A percentile compares a stretch with the other conserved stretches of the same genome.
These are phyloP conservation scores for Kurtzmaniella quercitrusa DNA, from an alignment of 1,139 yeast species.

Conservation along the genomic window DNA sequence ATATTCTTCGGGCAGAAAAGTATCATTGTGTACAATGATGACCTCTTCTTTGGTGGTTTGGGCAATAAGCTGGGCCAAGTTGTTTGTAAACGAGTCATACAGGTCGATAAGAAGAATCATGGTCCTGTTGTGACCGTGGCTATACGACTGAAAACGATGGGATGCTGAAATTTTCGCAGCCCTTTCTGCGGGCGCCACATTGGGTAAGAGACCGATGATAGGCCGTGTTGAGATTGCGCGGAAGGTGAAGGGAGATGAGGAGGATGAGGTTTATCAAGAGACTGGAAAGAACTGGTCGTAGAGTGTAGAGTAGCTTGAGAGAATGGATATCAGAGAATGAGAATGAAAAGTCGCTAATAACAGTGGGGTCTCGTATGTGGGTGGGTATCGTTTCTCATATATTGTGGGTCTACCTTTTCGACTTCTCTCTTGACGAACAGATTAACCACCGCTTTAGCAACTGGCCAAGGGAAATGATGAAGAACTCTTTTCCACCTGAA, in stretches of 20 bases:
- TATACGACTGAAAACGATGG: neutral
- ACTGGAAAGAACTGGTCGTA: no score
- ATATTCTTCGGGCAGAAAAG: constrained; percentile 37
- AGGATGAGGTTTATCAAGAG: neutral
- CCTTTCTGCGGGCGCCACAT: neutral
- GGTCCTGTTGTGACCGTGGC: neutral
- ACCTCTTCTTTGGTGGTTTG: constrained; percentile 52
- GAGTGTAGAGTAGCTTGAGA: no score
- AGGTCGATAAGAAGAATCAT: constrained; percentile 81
- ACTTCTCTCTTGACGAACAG: no score
- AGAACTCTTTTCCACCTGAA: no score
- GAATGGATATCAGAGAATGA: no score
- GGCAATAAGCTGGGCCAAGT: constrained; percentile 64
- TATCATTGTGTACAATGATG: constrained; percentile 71
- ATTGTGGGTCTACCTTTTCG: no score
- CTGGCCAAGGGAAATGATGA: no score
- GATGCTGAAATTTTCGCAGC: neutral
- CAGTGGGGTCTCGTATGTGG: no score
- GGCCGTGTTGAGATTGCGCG: no score
- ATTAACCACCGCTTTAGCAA: no score
- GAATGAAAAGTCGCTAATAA: no score
- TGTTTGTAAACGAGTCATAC: constrained; percentile 90
- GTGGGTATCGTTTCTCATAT: no score
- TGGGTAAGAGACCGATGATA: neutral
- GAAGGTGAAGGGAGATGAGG: neutral